Percentiles rank a stretch among this genome's conserved stretches.
Conservation (phyloP, 179 eudicot species). For the Actinidia chinensis region DNA sequence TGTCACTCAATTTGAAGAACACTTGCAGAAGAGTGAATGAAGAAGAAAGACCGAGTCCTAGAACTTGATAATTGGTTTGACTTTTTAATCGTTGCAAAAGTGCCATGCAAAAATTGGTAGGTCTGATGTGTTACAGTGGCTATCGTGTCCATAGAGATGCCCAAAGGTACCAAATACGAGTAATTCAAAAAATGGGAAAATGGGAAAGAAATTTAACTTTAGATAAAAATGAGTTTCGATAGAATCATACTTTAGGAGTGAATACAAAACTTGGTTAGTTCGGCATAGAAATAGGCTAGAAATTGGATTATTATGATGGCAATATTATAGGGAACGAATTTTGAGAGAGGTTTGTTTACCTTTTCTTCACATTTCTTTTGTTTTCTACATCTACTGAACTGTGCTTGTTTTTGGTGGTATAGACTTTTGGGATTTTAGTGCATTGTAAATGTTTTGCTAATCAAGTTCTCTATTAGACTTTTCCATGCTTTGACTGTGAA, state of each 20-base stretch:
- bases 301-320: background rate
- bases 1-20: too few species aligned
- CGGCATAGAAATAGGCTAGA: background rate
- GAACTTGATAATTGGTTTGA: too few species aligned
- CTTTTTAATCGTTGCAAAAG: slow-evolving; percentile 15
- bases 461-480: background rate
- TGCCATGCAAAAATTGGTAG: slow-evolving; percentile 58
- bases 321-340: background rate
- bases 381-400: background rate
- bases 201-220: background rate
- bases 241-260: background rate
- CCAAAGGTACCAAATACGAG: slow-evolving; percentile 31
- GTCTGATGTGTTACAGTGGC: slow-evolving; percentile 61
- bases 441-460: background rate
- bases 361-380: background rate
- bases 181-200: too few species aligned
- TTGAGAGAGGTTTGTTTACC: background rate
- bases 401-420: background rate
- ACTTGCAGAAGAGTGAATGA: too few species aligned
- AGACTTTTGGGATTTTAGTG: background rate
- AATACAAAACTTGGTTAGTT: background rate
- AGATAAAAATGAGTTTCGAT: slow-evolving; percentile 7
- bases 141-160: slow-evolving; percentile 49
- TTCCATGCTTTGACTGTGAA: slow-evolving; percentile 2
- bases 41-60: too few species aligned